Evolutionary conservation across 2,329 filamentous ascomycete genomes (phyloP), one percentile per base, ranked within the genome.

Genomic region (Paecilomyces sp.): DNA sequence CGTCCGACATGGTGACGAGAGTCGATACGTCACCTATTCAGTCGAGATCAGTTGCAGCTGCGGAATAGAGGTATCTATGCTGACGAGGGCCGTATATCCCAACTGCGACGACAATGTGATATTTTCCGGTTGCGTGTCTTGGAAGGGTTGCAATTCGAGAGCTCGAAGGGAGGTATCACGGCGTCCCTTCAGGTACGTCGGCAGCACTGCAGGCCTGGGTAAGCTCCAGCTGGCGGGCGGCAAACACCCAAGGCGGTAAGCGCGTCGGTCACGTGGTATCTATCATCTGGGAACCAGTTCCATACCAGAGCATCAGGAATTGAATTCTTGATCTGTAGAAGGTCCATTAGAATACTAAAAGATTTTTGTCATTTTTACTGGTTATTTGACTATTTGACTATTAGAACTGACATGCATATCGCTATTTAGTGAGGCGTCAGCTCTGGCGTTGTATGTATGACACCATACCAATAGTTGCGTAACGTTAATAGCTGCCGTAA

Each of bases 1-100:
- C 86, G 79, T 92, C 90, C 71, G 92, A 89, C 92, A 96, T 96
- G 74, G 66, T 83, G 76, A 70, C 69, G 69, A 68, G 59, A 61
- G 63, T 36, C 59, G 60, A 56, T 57, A 54, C 59, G 59, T 61
- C 57, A 59, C 58, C 58, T 47, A n/a, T 25, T 53, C 11, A 12
- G 52, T 59, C 8, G 18, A 15, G 15, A 25, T 47, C 30, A 58
- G 51, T 13, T 18, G 24, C 54, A 36, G 30, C 54, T 56, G 12
- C 11, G 15, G 54, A 18, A 47, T 18, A n/a, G 41, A 47, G 41
- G 3, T 47, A 47, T 18, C 15, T 18, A n/a, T 47, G 4, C 15
- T 22, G 41, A 22, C 15, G 41, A 47, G 8, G 1, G 18, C 8
- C n/a, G 41, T 47, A 18, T 47, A 47, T 15, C 5, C 41, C 41